Conservation (phyloP, 2,329 filamentous ascomycete species). For the Claviceps arundinis region DNA sequence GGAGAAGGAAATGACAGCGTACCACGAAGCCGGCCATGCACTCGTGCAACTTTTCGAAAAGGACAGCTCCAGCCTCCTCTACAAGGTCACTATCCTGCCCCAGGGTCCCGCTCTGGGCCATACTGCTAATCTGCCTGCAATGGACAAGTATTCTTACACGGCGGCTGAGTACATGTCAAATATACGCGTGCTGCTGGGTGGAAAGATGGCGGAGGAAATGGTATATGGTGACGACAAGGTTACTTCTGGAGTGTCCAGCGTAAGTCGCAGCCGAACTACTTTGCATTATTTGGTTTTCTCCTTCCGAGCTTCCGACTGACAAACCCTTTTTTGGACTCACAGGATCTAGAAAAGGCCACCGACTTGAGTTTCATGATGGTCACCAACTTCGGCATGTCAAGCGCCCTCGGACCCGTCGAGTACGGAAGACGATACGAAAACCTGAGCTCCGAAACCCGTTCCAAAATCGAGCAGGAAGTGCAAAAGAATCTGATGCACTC, state of each 20-base stretch:
- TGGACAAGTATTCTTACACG: slow-evolving; percentile 84
- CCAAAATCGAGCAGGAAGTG: slow-evolving; percentile 79
- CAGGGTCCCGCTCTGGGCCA: slow-evolving; percentile 77
- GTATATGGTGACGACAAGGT: slow-evolving; percentile 86
- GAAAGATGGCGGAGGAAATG: slow-evolving; percentile 82
- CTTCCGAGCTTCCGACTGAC: slow-evolving; percentile 12
- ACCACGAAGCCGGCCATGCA: slow-evolving; percentile 91
- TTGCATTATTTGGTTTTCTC: not conserved
- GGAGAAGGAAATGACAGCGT: slow-evolving; percentile 92
- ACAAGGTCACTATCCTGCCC: slow-evolving; percentile 96
- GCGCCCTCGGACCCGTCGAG: slow-evolving; percentile 78
- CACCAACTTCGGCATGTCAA: slow-evolving; percentile 79
- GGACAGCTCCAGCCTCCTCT: slow-evolving; percentile 61
- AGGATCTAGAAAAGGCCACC: slow-evolving; percentile 80
- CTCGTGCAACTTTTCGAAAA: slow-evolving; percentile 72
- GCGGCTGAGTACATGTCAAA: slow-evolving; percentile 69
- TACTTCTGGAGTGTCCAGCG: slow-evolving; percentile 71
- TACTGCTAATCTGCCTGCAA: slow-evolving; percentile 76
- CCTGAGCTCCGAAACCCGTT: slow-evolving; percentile 75
- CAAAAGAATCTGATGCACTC: slow-evolving; percentile 73
- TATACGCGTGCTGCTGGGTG: slow-evolving; percentile 72
- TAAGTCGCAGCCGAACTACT: slow-evolving; percentile 28
- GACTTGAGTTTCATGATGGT: slow-evolving; percentile 77
- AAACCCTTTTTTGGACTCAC: slow-evolving; percentile 1
- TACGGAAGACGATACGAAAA: slow-evolving; percentile 67